phyloP scores from a whole-genome alignment of 1,284 basidiomycete species.

The Ganoderma multipileum region DNA sequence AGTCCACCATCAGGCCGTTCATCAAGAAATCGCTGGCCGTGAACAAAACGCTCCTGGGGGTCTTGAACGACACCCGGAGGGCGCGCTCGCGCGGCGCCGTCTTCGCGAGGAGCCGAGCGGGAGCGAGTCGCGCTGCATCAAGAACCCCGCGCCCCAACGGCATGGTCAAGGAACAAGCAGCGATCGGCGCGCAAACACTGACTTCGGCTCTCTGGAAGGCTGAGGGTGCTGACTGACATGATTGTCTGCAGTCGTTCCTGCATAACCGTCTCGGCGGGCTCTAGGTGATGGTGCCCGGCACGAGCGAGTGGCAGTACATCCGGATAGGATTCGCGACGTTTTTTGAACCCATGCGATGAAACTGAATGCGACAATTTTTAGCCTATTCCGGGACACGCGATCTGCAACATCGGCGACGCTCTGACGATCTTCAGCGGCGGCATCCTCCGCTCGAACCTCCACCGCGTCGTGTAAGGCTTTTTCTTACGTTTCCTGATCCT shows the following conservation, averaged over 20 bases:
- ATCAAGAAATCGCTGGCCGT: slow-evolving; percentile 43
- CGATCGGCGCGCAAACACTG: slow-evolving; percentile 45
- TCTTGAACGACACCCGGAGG: slow-evolving; percentile 36
- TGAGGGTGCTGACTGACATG: neutral
- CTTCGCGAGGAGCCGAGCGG: slow-evolving; percentile 41
- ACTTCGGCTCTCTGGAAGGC: slow-evolving; percentile 41
- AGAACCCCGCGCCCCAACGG: slow-evolving; percentile 36
- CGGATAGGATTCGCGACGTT: slow-evolving; percentile 47
- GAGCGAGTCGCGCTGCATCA: slow-evolving; percentile 48
- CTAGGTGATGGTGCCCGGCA: slow-evolving; percentile 70
- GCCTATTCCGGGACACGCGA: slow-evolving; percentile 44
- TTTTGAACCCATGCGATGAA: neutral
- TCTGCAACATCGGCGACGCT: slow-evolving; percentile 51
- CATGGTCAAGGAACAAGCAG: slow-evolving; percentile 35
- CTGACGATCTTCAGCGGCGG: slow-evolving; percentile 51
- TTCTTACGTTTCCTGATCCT: neutral
- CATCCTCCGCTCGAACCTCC: slow-evolving; percentile 46
- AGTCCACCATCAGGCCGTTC: slow-evolving; percentile 41
- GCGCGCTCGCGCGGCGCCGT: slow-evolving; percentile 41
- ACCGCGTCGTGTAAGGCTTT: slow-evolving; percentile 43
- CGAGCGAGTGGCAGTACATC: slow-evolving; percentile 73
- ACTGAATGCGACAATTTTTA: slow-evolving; percentile 9
- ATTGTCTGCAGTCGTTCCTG: slow-evolving; percentile 56
- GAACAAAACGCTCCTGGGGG: slow-evolving; percentile 41
- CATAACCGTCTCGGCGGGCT: slow-evolving; percentile 77